Evolutionary conservation across 441 rosid genomes (phyloP), one percentile per base, ranked within the genome.

Genomic region (Eutrema salsugineum): DNA sequence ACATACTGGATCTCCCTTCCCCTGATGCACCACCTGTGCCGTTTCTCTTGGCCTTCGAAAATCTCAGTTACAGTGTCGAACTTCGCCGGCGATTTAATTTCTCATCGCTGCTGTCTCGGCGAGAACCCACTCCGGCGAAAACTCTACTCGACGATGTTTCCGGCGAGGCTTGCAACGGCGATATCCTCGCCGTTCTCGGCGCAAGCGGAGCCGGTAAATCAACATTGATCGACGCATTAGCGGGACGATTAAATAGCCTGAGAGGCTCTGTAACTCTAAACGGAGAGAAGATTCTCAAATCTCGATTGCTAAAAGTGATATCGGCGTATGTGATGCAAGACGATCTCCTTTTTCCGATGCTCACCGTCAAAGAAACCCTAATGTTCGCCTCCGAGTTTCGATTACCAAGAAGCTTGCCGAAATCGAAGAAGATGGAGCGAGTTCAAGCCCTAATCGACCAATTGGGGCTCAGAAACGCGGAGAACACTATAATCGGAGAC

Each of bases 321-420:
- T 90, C 95, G 2, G 91, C 98, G 11, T 90, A 93, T 32, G 97
- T 90, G 30, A 86, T 88, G 96, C 98, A 92, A 90, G 93, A 92
- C 19, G 96, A 92, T 72, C 91, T 88, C 68, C 86, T 92, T 3
- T 92, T 92, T 66, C 89, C 98, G n/a, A 82, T 64, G 90, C 68
- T 88, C 36, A 88, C 94, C 17, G 95, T 92, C 17, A 83, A 77
- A 47, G 95, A 90, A 82, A 92, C 96, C 17, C 83, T 92, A 74
- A 81, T 82, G 78, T 92, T 88, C 68, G 95, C 98, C 2, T 93
- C 98, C 6, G 91, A 92, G 64, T 85, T 93, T 38, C 79, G 98
- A 81, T 89, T 93, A 67, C 89, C 97, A 16, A 86, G 91, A 68
- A 81, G 85, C 28, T 68, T 93, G 44, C 79, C 97, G 43, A 83